A percentile compares a stretch with the other conserved stretches of the same genome.
Evolutionary conservation across 768 basidiomycete genomes (phyloP).

Genomic region (Tricholoma bakamatsutake): DNA sequence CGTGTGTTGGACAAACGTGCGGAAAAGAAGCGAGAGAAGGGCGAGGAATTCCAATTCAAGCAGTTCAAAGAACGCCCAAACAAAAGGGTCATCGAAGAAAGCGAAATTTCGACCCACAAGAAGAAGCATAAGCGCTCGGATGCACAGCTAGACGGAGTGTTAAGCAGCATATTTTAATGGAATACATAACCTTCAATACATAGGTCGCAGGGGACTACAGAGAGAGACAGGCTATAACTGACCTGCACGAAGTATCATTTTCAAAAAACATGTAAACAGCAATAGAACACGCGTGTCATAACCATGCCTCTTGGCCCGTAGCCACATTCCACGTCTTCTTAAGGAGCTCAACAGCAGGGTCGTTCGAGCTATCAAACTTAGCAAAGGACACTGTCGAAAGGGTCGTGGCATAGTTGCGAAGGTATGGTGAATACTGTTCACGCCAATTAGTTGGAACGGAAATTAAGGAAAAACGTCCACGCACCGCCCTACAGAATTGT

Average conservation of each 20-base stretch:
- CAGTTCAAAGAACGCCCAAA: constrained; percentile 27
- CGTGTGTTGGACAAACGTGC: constrained; percentile 79
- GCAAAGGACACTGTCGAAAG: constrained; percentile 64
- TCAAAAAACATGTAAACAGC: background rate
- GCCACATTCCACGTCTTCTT: constrained; percentile 68
- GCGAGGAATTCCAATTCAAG: constrained; percentile 43
- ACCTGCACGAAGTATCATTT: background rate
- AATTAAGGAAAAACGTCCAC: constrained; percentile 20
- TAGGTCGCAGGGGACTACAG: background rate
- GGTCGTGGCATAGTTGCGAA: constrained; percentile 69
- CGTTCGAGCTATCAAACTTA: constrained; percentile 50
- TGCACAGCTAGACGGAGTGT: constrained; percentile 11
- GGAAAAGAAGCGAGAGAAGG: constrained; percentile 55
- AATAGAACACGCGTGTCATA: background rate
- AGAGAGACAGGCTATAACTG: background rate
- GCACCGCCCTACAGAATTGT: constrained; percentile 78
- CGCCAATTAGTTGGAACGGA: background rate
- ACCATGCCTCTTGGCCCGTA: constrained; percentile 45
- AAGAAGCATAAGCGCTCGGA: constrained; percentile 25
- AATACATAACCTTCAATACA: background rate
- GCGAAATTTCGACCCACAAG: constrained; percentile 17
- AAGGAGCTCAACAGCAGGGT: constrained; percentile 52
- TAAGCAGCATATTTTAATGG: constrained; percentile 15
- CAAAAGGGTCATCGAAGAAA: constrained; percentile 21
- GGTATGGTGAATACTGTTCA: constrained; percentile 69